Evolutionary conservation across 2,329 filamentous ascomycete genomes (phyloP), one percentile per base, ranked within the genome.

Genomic region (Akanthomyces uredinophilus): DNA sequence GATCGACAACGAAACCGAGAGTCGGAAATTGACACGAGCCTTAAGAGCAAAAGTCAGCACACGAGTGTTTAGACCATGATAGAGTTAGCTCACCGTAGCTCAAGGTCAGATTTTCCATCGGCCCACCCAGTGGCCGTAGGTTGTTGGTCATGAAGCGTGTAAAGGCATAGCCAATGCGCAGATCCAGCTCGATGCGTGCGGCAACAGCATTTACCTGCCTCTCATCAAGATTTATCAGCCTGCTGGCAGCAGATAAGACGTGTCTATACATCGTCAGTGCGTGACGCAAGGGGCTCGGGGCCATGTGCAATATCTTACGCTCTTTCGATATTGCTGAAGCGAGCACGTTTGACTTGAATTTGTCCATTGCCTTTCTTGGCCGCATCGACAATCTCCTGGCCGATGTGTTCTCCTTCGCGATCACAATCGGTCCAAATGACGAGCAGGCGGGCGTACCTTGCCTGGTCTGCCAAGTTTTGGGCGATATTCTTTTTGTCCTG

Each of bases 341-440:
- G 88, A 16, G 95, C 95, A 68, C 95, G 84, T 71, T 91, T 95
- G 62, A 97, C 85, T 64, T 92, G 82, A 47, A 99, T 87, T 1
- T 79, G 79, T 11, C 81, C 75, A 66, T 97, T 98, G 11, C 85
- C 88, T 69, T 87, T 86, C 52, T 81, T 79, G 5, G 95, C 95
- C 63, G 94, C 88, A 58, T 90, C 84, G 50, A 92, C 87, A 64
- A 99, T 94, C 73, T 99, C 94, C 44, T 89, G 83, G 7, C 95
- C 95, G 67, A 99, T 99, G 71, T 98, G 90, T 74, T 99, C 95
- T 41, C 95, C 95, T 80, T 99, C 95, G 61, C 93, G 87, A 80
- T 99, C 95, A 75, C 95, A 98, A 81, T 99, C 95, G 0, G 95
- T 99, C 95, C 95, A 99, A 68, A 99, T 97, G 74, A 96, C 94